A percentile compares a stretch with the other conserved stretches of the same genome.
Evolutionary conservation across 768 basidiomycete species (phyloP).

Genomic region (Mycena kentingensis): DNA sequence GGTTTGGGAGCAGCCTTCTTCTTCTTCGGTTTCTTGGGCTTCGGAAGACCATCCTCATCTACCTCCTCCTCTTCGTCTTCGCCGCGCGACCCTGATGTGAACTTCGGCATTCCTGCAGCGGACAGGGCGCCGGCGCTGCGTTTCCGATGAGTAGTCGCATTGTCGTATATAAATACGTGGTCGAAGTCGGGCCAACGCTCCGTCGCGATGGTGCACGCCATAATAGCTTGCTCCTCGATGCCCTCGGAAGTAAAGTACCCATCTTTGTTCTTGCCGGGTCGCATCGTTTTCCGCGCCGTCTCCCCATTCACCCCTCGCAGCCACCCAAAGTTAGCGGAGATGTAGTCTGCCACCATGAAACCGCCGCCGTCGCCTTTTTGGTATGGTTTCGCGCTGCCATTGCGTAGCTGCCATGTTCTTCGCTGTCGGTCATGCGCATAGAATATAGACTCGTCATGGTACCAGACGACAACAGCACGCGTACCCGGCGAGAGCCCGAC

Average conservation of each 20-base stretch:
- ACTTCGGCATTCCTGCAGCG: slow-evolving; percentile 27
- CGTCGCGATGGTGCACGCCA: slow-evolving; percentile 28
- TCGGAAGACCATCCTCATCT: too few relatives aligned
- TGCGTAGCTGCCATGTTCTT: slow-evolving; percentile 25
- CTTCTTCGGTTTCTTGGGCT: neutral
- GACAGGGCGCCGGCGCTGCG: slow-evolving; percentile 25
- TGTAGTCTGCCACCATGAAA: slow-evolving; percentile 38
- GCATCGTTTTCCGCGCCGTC: slow-evolving; percentile 25
- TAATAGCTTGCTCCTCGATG: slow-evolving; percentile 10
- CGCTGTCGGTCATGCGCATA: slow-evolving; percentile 33
- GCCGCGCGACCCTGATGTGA: slow-evolving; percentile 3
- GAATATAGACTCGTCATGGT: slow-evolving; percentile 36
- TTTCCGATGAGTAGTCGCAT: slow-evolving; percentile 17
- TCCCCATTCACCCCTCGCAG: slow-evolving; percentile 23
- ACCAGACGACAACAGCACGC: slow-evolving; percentile 22
- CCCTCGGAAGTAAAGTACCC: slow-evolving; percentile 27
- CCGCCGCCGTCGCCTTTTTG: slow-evolving; percentile 36
- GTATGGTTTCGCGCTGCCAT: slow-evolving; percentile 21
- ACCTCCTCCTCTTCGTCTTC: too few relatives aligned
- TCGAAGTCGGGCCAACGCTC: slow-evolving; percentile 25
- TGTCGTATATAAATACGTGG: too few relatives aligned
- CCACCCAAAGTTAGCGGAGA: slow-evolving; percentile 36
- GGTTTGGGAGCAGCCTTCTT: neutral
- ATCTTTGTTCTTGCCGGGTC: slow-evolving; percentile 26
- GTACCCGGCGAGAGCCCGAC: neutral